Evolutionary conservation across 1,284 basidiomycete genomes (phyloP).

Genomic region (Boletellus sp.): DNA sequence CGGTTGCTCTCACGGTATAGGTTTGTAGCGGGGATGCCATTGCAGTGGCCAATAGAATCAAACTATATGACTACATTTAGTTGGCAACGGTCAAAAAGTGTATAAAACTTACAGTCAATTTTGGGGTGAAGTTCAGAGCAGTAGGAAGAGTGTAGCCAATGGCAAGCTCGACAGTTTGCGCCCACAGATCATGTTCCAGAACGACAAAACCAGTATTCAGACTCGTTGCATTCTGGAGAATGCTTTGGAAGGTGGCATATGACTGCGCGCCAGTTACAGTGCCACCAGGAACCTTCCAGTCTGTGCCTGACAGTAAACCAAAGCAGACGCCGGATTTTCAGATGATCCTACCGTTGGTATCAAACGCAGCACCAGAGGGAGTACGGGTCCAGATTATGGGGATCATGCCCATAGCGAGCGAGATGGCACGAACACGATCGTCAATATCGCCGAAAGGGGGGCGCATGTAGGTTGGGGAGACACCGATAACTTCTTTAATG

Average conservation of each 20-base stretch:
- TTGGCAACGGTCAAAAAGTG: not conserved
- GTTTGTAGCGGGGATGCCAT: constrained; percentile 48
- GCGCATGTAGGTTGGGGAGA: constrained; percentile 73
- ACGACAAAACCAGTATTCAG: constrained; percentile 79
- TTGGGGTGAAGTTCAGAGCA: constrained; percentile 56
- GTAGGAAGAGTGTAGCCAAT: constrained; percentile 81
- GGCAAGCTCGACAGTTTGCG: constrained; percentile 85
- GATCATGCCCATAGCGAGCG: constrained; percentile 75
- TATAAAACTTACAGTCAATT: constrained; percentile 50
- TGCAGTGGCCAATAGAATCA: constrained; percentile 63
- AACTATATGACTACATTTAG: constrained; percentile 38
- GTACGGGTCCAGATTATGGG: constrained; percentile 80
- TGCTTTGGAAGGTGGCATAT: constrained; percentile 55
- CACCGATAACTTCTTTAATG: constrained; percentile 73
- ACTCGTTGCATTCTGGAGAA: constrained; percentile 58
- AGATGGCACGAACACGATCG: constrained; percentile 86
- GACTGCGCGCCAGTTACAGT: constrained; percentile 55
- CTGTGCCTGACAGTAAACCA: constrained; percentile 33
- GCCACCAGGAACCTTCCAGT: constrained; percentile 83
- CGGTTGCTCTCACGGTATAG: constrained; percentile 64
- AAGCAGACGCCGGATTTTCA: not conserved
- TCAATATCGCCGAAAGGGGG: constrained; percentile 67
- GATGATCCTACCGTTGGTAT: constrained; percentile 63
- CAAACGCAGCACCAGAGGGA: constrained; percentile 60
- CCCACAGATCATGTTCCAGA: constrained; percentile 83